Base-by-base conservation (phyloP, 108 stramenopile species). In the Discostella pseudostelligera region DNA sequence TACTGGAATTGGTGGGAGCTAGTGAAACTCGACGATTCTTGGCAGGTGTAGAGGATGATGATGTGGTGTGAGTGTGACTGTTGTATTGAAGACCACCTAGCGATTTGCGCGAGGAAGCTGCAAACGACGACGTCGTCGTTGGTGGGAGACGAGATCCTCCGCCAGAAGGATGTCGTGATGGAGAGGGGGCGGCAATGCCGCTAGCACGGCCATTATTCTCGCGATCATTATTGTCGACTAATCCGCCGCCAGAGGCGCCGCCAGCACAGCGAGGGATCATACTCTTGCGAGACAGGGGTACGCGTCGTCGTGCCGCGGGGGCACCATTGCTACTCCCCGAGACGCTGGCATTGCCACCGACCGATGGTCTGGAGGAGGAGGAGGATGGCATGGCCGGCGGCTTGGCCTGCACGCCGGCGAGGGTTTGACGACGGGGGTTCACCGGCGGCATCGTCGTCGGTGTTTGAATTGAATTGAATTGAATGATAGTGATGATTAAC, bases 231-330 rank as follows among this genome's bases (percentile, higher is more conserved):
- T 28, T 50, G 58, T 32, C 9, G 26, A 58, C n/a, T 25, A 19
- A 9, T 21, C 21, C 25, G 12, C 29, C 39, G 36, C 8, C 36
- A 32, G 39, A 20, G n/a, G 40, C 59, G 16, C 40, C 22, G 10
- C 64, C 65, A 19, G 57, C 65, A 14, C 69, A 62, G 44, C 61
- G 69, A 28, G 74, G 74, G 39, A 75, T 63, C 74, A 75, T 75
- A 4, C 56, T 59, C 62, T 70, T 63, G 35, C 74, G 68, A 29
- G 61, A 42, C 51, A 49, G 44, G 50, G 70, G 70, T 20, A 46
- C 51, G 60, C 60, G 44, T 37, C 47, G 73, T 24, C 36, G 59
- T 0, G 59, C 24, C 42, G 59, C 59, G 11, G 19, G 14, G 66
- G 51, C 39, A 13, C 36, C 26, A 49, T 35, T 13, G 32, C 13